These are phyloP conservation scores for Ogataea pini DNA, from an alignment of 805 yeast species.

Conservation along the genomic window DNA sequence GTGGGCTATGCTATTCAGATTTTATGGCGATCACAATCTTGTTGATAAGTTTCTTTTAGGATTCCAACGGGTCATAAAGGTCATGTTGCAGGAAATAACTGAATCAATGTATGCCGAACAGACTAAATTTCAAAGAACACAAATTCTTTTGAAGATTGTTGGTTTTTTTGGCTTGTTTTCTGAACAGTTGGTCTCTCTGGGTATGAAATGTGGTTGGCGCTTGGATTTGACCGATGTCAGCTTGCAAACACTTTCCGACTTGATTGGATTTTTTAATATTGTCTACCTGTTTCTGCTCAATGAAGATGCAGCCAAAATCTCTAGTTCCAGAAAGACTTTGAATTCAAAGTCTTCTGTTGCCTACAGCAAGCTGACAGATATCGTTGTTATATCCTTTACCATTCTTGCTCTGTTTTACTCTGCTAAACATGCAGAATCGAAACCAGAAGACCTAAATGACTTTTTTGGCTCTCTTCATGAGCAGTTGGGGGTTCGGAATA, in stretches of 20 bases:
- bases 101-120: slow-evolving; percentile 26
- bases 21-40: slow-evolving; percentile 41
- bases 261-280: slow-evolving; percentile 40
- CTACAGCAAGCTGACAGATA: slow-evolving; percentile 47
- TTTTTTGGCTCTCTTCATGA: slow-evolving; percentile 66
- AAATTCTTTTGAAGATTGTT: slow-evolving; percentile 48
- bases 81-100: slow-evolving; percentile 43
- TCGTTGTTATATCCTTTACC: slow-evolving; percentile 41
- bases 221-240: slow-evolving; percentile 10
- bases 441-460: slow-evolving; percentile 38
- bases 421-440: slow-evolving; percentile 11
- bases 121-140: slow-evolving; percentile 39
- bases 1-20: slow-evolving; percentile 71
- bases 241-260: slow-evolving; percentile 20
- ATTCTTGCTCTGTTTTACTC: slow-evolving; percentile 42
- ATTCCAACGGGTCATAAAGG: slow-evolving; percentile 50
- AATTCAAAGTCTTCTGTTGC: slow-evolving; percentile 44
- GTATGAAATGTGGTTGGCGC: slow-evolving; percentile 39
- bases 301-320: slow-evolving; percentile 49
- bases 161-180: slow-evolving; percentile 57
- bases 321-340: slow-evolving; percentile 42
- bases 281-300: slow-evolving; percentile 51
- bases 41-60: slow-evolving; percentile 45
- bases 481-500: slow-evolving; percentile 65
- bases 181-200: slow-evolving; percentile 35